phyloP scores from a whole-genome alignment of 805 yeast genomes.

The Hanseniaspora nectarophila region DNA sequence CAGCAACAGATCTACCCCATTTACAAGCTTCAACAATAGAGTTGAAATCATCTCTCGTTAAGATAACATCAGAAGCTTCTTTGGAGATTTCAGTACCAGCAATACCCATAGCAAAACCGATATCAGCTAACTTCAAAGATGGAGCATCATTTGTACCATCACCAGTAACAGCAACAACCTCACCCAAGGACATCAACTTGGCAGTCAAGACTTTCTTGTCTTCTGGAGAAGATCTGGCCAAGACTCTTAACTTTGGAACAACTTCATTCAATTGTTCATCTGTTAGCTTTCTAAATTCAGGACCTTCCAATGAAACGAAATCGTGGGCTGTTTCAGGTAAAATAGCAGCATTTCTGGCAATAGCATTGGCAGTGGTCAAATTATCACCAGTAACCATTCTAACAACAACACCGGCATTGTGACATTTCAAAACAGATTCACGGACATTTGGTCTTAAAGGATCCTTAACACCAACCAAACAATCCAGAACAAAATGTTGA shows the following conservation, averaged over 20 bases:
- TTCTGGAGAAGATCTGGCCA: slow-evolving; percentile 93
- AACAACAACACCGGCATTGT: slow-evolving; percentile 83
- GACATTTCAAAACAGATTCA: slow-evolving; percentile 79
- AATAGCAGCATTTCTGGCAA: slow-evolving; percentile 78
- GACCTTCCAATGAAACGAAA: slow-evolving; percentile 82
- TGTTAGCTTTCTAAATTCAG: slow-evolving; percentile 60
- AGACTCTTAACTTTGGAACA: slow-evolving; percentile 66
- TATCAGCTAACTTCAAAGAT: slow-evolving; percentile 90
- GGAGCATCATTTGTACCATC: slow-evolving; percentile 99
- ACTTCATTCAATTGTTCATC: slow-evolving; percentile 43
- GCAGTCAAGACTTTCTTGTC: slow-evolving; percentile 83
- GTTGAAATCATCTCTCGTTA: slow-evolving; percentile 88
- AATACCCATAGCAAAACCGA: slow-evolving; percentile 97
- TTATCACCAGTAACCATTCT: slow-evolving; percentile 99
- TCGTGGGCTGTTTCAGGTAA: slow-evolving; percentile 34
- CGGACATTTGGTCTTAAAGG: slow-evolving; percentile 84
- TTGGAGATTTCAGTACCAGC: slow-evolving; percentile 98
- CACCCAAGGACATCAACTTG: slow-evolving; percentile 64
- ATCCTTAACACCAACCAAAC: slow-evolving; percentile 86
- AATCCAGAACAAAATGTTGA: slow-evolving; percentile 41
- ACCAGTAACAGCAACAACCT: slow-evolving; percentile 97
- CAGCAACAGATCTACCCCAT: slow-evolving; percentile 97
- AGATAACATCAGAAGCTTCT: slow-evolving; percentile 86
- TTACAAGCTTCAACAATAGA: slow-evolving; percentile 93
- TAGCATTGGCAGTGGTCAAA: slow-evolving; percentile 79